Percentiles rank a stretch among this genome's conserved stretches.
Evolutionary conservation across 306 rosid species (phyloP).

Genomic region (Datisca glomerata): DNA sequence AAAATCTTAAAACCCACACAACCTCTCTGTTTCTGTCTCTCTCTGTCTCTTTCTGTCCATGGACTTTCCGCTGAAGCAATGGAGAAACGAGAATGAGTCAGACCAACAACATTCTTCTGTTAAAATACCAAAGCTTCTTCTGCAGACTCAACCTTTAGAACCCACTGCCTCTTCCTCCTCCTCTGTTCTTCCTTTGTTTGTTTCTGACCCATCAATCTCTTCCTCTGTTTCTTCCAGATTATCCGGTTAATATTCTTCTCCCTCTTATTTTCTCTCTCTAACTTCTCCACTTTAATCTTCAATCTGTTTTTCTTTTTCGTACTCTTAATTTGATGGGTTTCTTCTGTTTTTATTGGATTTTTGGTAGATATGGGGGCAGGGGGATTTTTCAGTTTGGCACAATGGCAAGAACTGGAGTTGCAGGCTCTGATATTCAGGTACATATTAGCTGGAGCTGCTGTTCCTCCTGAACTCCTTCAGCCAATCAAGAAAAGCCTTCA

Average conservation of each 20-base stretch:
- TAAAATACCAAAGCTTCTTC: conserved; percentile 68
- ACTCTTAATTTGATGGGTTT: background rate
- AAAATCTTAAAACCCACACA: background rate
- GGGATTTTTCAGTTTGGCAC: conserved; percentile 67
- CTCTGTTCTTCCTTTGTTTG: background rate
- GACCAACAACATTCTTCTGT: conserved; percentile 66
- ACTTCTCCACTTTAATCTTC: background rate
- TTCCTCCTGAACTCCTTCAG: conserved; percentile 83
- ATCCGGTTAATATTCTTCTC: conserved; percentile 34
- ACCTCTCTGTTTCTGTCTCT: conserved; percentile 2
- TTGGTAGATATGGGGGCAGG: no score
- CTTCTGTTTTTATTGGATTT: conserved; percentile 10
- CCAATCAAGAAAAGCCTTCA: conserved; percentile 77
- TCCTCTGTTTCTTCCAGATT: conserved; percentile 19
- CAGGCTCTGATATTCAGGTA: conserved; percentile 85
- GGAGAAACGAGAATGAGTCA: conserved; percentile 87
- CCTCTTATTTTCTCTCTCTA: background rate
- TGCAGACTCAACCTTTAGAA: conserved; percentile 32
- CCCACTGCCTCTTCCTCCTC: conserved; percentile 18
- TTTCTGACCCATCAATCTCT: background rate
- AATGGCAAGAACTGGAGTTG: conserved; percentile 95
- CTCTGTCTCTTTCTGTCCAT: conserved; percentile 35
- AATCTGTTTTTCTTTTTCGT: background rate
- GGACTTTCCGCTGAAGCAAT: conserved; percentile 84
- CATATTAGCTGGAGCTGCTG: conserved; percentile 79